A percentile compares a stretch with the other conserved stretches of the same genome.
These are phyloP conservation scores for Amesomyces nigricolor DNA, from an alignment of 2,329 filamentous ascomycete species.

Conservation along the genomic window DNA sequence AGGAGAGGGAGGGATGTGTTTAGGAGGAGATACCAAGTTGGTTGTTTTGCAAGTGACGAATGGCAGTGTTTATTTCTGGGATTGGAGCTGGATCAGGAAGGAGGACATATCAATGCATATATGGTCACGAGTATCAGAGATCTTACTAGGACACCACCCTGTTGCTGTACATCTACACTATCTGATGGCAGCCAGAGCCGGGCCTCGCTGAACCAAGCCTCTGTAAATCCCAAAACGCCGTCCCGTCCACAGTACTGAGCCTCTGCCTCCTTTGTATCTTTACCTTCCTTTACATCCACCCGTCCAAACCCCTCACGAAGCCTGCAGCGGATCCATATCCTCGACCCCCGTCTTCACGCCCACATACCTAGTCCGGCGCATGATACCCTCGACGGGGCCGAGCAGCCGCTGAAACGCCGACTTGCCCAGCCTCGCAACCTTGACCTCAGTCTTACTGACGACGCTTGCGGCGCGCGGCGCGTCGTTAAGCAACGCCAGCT, in stretches of 20 bases:
- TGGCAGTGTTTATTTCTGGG: neutral
- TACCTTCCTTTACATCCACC: neutral
- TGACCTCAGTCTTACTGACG: conserved; percentile 76
- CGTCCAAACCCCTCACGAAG: conserved; percentile 18
- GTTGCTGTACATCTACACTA: conserved; percentile 15
- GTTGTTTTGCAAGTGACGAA: neutral
- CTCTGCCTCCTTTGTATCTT: neutral
- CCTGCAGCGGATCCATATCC: conserved; percentile 60
- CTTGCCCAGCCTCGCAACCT: conserved; percentile 87
- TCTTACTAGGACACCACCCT: neutral
- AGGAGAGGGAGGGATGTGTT: neutral
- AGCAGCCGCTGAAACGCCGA: conserved; percentile 90
- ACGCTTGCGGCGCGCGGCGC: conserved; percentile 88
- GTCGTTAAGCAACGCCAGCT: conserved; percentile 88
- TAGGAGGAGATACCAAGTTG: neutral
- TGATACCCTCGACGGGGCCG: conserved; percentile 88
- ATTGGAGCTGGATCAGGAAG: too few species aligned
- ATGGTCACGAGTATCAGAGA: too few species aligned
- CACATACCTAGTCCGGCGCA: conserved; percentile 70
- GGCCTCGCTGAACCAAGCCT: conserved; percentile 12
- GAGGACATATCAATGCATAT: too few species aligned
- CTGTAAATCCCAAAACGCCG: conserved; percentile 17
- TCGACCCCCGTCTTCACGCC: conserved; percentile 57
- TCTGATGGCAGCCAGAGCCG: conserved; percentile 5
- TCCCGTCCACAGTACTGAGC: conserved; percentile 2